These are phyloP conservation scores for Penicillium sp. DNA, from an alignment of 2,329 filamentous ascomycete genomes.

Conservation along the genomic window DNA sequence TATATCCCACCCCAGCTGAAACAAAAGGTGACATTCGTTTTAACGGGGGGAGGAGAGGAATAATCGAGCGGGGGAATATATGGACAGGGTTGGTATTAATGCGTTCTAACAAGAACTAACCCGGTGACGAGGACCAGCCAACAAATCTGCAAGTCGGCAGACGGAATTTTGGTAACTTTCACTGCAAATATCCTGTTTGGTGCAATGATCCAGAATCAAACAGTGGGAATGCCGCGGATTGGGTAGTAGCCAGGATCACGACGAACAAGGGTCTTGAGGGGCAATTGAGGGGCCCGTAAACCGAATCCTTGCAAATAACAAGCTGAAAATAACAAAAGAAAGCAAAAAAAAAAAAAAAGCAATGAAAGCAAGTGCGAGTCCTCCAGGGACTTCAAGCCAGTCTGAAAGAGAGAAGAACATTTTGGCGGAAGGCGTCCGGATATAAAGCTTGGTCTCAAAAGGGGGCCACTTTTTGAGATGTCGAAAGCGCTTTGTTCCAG, in stretches of 20 bases:
- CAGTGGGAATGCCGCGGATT: constrained; percentile 10
- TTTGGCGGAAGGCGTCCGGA: constrained; percentile 17
- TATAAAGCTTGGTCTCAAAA: constrained; percentile 24
- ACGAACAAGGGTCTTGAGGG: constrained; percentile 14
- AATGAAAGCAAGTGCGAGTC: not conserved
- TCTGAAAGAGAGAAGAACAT: not conserved
- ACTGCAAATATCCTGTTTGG: constrained; percentile 3
- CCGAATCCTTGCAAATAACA: not conserved
- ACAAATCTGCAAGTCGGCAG: not conserved
- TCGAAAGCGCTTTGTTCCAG: constrained; percentile 7
- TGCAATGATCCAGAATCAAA: constrained; percentile 11
- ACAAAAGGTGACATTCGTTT: constrained; percentile 11
- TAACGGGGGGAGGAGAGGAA: not conserved
- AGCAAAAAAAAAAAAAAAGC: not conserved
- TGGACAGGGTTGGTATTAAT: constrained; percentile 2
- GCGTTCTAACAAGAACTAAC: constrained; percentile 2
- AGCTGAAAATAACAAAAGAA: constrained; percentile 1
- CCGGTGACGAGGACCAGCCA: not conserved
- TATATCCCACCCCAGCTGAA: not conserved
- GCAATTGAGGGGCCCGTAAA: constrained; percentile 13
- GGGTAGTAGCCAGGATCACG: constrained; percentile 8
- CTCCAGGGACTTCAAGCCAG: not conserved
- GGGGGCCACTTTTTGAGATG: constrained; percentile 1
- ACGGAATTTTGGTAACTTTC: constrained; percentile 1
- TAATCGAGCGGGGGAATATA: not conserved